A percentile compares a stretch with the other conserved stretches of the same genome.
These are phyloP conservation scores for Plectosphaerella cucumerina DNA, from an alignment of 2,329 filamentous ascomycete species.

Conservation along the genomic window DNA sequence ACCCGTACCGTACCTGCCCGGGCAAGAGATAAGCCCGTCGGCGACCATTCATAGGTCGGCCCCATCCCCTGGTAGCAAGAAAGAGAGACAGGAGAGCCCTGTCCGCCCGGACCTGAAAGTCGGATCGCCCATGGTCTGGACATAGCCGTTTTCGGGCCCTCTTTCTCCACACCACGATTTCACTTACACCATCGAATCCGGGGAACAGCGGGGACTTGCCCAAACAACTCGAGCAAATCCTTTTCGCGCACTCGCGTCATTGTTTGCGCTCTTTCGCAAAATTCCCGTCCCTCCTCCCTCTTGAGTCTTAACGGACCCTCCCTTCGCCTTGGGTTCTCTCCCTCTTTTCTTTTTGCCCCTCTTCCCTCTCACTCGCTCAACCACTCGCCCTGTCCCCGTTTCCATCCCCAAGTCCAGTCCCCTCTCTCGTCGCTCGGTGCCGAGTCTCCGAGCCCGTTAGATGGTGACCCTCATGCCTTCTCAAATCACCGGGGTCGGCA, in stretches of 20 bases:
- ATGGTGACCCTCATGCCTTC: conserved; percentile 23
- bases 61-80: not conserved
- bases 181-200: conserved; percentile 13
- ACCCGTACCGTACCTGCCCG: not conserved
- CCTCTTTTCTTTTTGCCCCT: conserved; percentile 3
- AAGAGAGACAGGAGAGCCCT: not conserved
- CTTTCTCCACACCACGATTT: conserved; percentile 5
- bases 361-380: not conserved
- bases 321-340: conserved; percentile 2
- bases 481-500: conserved; percentile 25
- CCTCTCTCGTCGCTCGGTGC: not conserved
- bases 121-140: not conserved
- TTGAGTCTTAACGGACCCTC: not conserved
- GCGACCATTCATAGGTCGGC: not conserved
- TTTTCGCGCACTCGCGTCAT: conserved; percentile 1
- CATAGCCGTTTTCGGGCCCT: conserved; percentile 1
- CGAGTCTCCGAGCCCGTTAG: conserved; percentile 5
- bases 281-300: not conserved
- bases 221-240: conserved; percentile 6
- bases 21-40: not conserved
- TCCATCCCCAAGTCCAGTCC: not conserved
- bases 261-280: not conserved
- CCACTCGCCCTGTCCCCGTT: not conserved
- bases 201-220: conserved; percentile 13
- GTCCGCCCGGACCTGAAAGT: not conserved